Conservation (phyloP, 1,284 basidiomycete species). For the Melampsora americana region DNA sequence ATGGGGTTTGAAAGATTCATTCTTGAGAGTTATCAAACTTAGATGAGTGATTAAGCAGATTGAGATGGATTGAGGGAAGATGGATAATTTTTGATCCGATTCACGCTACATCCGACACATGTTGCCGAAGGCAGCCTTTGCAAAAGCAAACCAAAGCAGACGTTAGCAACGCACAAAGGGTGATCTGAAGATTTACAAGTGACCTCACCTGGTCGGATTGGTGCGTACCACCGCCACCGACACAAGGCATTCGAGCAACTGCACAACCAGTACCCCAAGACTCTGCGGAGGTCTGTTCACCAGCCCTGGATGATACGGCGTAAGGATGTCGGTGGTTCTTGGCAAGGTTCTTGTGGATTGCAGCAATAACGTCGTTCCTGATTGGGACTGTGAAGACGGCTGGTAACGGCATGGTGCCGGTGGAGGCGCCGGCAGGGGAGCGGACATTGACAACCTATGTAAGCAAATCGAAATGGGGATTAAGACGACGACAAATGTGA, state of each 20-base stretch:
- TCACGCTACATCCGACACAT: too few species aligned
- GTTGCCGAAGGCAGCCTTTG: constrained; percentile 94
- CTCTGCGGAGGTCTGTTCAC: constrained; percentile 97
- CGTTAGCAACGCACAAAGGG: not conserved
- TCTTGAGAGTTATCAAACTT: too few species aligned
- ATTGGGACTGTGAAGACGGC: constrained; percentile 98
- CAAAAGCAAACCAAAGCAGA: not conserved
- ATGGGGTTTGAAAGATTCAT: too few species aligned
- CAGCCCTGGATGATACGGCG: constrained; percentile 93
- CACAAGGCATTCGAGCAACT: constrained; percentile 99
- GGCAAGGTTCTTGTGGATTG: constrained; percentile 98
- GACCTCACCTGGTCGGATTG: constrained; percentile 80
- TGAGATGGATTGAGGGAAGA: too few species aligned
- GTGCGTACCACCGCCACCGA: constrained; percentile 97
- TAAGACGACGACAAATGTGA: not conserved
- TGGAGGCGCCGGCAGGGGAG: constrained; percentile 55
- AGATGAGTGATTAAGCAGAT: too few species aligned
- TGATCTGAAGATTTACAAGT: too few species aligned
- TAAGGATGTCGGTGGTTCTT: constrained; percentile 99
- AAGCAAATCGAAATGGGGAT: not conserved
- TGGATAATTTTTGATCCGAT: too few species aligned
- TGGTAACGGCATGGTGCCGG: constrained; percentile 85
- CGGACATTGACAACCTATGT: constrained; percentile 38
- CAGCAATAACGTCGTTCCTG: constrained; percentile 94
- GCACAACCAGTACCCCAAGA: constrained; percentile 99